Evolutionary conservation across 2,329 filamentous ascomycete genomes (phyloP).

Genomic region (Sphaerulina musiva): DNA sequence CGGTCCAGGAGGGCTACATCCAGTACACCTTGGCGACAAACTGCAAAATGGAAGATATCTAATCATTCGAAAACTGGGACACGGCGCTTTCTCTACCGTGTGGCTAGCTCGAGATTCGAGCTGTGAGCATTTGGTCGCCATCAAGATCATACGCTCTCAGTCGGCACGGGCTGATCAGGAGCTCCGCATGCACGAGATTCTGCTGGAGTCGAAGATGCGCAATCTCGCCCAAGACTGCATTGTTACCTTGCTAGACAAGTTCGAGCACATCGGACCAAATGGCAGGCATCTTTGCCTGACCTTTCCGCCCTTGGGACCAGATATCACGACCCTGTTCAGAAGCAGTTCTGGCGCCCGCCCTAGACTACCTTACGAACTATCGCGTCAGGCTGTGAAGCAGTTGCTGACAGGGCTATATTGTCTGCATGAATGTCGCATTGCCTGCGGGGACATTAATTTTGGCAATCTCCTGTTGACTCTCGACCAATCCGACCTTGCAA

Average conservation of each 20-base stretch:
- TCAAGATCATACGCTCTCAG: conserved; percentile 2
- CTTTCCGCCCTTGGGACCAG: background rate
- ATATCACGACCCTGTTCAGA: background rate
- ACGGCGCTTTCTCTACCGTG: conserved; percentile 9
- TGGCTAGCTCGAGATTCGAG: conserved; percentile 7
- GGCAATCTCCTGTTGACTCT: background rate
- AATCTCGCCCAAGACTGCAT: background rate
- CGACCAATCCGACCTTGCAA: background rate
- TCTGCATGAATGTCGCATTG: conserved; percentile 2
- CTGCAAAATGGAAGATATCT: background rate
- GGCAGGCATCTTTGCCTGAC: conserved; percentile 5
- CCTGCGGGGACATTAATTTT: conserved; percentile 1
- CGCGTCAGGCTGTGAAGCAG: background rate
- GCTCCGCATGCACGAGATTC: background rate
- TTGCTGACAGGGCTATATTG: conserved; percentile 1
- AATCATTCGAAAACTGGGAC: conserved; percentile 9
- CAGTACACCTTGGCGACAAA: background rate
- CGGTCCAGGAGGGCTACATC: background rate
- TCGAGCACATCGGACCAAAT: conserved; percentile 6
- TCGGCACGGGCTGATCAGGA: background rate
- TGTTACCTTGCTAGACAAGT: conserved; percentile 1
- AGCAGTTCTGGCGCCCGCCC: background rate
- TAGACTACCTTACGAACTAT: background rate
- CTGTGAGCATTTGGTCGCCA: background rate
- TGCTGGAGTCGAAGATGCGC: background rate